Evolutionary conservation across 1,284 basidiomycete species (phyloP).

Genomic region (Sanghuangporus sanghuang): DNA sequence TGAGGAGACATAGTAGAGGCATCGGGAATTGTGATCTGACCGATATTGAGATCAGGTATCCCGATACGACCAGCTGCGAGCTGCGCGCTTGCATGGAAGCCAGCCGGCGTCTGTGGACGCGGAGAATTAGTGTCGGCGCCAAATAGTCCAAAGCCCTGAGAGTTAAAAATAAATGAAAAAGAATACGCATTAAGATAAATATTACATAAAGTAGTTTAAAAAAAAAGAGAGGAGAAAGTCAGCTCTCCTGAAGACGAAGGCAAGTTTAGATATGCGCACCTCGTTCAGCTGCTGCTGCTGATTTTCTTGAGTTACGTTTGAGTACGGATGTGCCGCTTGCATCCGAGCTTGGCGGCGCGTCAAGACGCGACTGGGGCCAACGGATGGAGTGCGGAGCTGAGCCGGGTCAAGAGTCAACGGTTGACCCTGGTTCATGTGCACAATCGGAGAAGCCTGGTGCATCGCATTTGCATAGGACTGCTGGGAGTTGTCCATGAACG

Average conservation of each 20-base stretch:
- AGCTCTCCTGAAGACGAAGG: background rate
- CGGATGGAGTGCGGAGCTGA: constrained; percentile 5
- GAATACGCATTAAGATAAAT: background rate
- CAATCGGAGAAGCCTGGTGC: background rate
- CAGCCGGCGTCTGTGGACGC: constrained; percentile 8
- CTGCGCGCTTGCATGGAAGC: background rate
- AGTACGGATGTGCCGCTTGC: background rate
- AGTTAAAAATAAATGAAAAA: background rate
- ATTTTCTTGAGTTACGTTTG: background rate
- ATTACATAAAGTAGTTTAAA: background rate
- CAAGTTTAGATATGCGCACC: background rate
- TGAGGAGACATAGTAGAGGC: constrained; percentile 11
- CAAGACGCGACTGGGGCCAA: constrained; percentile 17
- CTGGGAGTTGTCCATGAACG: background rate
- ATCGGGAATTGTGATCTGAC: constrained; percentile 4
- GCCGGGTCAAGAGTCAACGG: constrained; percentile 8
- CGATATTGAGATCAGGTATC: constrained; percentile 7
- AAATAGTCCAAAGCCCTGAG: background rate
- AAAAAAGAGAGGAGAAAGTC: background rate
- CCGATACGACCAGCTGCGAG: background rate
- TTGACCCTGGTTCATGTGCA: background rate
- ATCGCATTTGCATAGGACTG: background rate
- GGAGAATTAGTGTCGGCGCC: background rate
- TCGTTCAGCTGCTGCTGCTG: constrained; percentile 2
- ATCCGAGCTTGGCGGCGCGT: constrained; percentile 18